Evolutionary conservation across 2,329 filamentous ascomycete species (phyloP), one percentile per base, ranked within the genome.

Genomic region (Penicillium sp.): DNA sequence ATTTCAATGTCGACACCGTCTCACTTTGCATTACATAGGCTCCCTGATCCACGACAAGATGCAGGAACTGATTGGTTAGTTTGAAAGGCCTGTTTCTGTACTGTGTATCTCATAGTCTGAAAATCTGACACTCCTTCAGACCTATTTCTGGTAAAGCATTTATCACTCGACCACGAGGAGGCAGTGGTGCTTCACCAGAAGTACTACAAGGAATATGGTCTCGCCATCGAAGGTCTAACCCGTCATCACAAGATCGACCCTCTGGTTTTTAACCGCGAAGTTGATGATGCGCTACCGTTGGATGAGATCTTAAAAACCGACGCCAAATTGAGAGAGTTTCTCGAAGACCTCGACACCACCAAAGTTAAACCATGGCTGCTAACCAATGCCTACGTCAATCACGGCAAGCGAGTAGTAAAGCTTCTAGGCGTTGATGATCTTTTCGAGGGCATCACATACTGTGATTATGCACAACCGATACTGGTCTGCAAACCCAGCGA

Each of bases 141-240:
- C 68, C 69, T 78, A 56, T 87, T 84, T 70, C 86, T 87, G 65
- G 72, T 81, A 61, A 77, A 74, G 53, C 91, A 97, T 71, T 83
- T 97, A 3, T 83, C 85, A 21, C 78, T 97, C 2, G 81, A 83
- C 1, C 79, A 81, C 64, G 81, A 90, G 55, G 93, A 97, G 58
- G 94, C 94, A n/a, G 84, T 84, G 59, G 83, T 87, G 65, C 83
- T 99, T 24, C 94, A 97, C 74, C 81, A 85, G 71, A 89, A 92
- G 65, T 99, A 99, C 78, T 99, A 97, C 78, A 88, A 86, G 67
- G 91, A 90, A 71, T 99, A 99, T 71, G 94, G 95, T 28, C 84
- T 99, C n/a, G 94, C 94, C 28, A 95, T 99, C 62, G 91, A 97
- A 76, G 94, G 94, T 1, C 82, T 99, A 1, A 90, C 96, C 38